A percentile compares a stretch with the other conserved stretches of the same genome.
Conservation (phyloP, 768 basidiomycete genomes). For the Boletus huronensis region DNA sequence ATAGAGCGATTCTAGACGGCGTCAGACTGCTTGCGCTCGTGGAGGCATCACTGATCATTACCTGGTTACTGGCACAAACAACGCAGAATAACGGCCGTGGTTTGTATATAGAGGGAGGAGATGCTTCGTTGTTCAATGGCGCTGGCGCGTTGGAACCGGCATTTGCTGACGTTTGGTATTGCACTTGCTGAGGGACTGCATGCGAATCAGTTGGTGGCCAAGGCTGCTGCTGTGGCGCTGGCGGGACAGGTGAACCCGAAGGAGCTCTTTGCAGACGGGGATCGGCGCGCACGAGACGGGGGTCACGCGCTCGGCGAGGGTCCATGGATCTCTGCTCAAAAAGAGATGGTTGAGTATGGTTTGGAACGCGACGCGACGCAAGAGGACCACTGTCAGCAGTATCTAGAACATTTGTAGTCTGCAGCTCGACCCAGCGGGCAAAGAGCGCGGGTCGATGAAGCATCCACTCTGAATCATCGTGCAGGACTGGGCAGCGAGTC, state of each 20-base stretch:
- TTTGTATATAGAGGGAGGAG: constrained; percentile 43
- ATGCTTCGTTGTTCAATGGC: constrained; percentile 2
- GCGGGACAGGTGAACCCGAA: constrained; percentile 34
- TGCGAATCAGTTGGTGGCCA: constrained; percentile 22
- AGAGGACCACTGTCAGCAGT: constrained; percentile 70
- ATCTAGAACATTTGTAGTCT: constrained; percentile 87
- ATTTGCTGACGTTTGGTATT: constrained; percentile 15
- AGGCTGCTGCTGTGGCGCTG: constrained; percentile 22
- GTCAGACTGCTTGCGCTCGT: constrained; percentile 11
- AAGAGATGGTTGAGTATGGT: constrained; percentile 13
- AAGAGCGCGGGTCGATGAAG: constrained; percentile 61
- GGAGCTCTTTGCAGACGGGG: constrained; percentile 57
- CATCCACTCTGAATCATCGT: constrained; percentile 95
- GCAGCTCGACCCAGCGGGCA: constrained; percentile 59
- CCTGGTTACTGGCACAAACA: constrained; percentile 99
- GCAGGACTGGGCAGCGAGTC: constrained; percentile 1
- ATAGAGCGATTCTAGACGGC: constrained; percentile 84
- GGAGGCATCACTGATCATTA: constrained; percentile 27
- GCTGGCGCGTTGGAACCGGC: not conserved
- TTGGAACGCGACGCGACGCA: constrained; percentile 6
- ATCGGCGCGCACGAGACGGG: constrained; percentile 69
- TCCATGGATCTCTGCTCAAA: constrained; percentile 50
- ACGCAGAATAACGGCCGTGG: constrained; percentile 88
- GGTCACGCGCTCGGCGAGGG: constrained; percentile 76
- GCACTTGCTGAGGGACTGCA: constrained; percentile 13